Evolutionary conservation across 2,329 filamentous ascomycete species (phyloP).

Genomic region (Grosmannia penicillata): DNA sequence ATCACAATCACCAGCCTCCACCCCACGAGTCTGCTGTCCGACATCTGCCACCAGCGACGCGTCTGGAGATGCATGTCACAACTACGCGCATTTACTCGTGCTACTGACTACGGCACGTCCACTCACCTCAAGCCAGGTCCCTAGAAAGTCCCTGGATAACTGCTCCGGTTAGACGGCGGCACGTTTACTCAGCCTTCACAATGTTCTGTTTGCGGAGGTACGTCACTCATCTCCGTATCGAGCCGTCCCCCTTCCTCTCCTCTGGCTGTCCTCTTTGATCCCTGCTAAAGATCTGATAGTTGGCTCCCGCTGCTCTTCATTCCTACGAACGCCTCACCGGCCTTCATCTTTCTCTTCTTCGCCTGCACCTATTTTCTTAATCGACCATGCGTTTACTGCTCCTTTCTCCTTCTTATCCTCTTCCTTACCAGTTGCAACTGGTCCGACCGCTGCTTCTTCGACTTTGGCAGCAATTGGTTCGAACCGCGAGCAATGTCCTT

Average conservation of each 20-base stretch:
- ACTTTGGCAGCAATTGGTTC: conserved; percentile 88
- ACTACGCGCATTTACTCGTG: too few species aligned
- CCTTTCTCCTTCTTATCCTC: conserved; percentile 83
- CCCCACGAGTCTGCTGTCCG: too few species aligned
- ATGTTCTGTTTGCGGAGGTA: conserved; percentile 59
- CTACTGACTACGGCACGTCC: too few species aligned
- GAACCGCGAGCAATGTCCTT: conserved; percentile 46
- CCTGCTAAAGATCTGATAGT: conserved; percentile 28
- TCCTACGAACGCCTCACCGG: conserved; percentile 69
- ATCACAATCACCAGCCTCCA: too few species aligned
- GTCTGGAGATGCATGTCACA: too few species aligned
- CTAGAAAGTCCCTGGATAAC: too few species aligned
- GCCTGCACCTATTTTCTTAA: conserved; percentile 92
- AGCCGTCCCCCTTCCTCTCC: too few species aligned
- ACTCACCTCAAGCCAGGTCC: too few species aligned
- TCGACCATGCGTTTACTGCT: conserved; percentile 95
- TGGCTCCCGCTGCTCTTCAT: conserved; percentile 83
- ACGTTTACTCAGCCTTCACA: too few species aligned
- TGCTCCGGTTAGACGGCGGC: too few species aligned
- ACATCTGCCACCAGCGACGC: too few species aligned
- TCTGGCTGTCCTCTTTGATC: background rate
- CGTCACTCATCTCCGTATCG: conserved; percentile 9
- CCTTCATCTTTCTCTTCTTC: conserved; percentile 81
- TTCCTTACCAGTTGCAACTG: conserved; percentile 53
- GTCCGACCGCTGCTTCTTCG: conserved; percentile 85